These are phyloP conservation scores for Mycena haematopus DNA, from an alignment of 768 basidiomycete species.

Conservation along the genomic window DNA sequence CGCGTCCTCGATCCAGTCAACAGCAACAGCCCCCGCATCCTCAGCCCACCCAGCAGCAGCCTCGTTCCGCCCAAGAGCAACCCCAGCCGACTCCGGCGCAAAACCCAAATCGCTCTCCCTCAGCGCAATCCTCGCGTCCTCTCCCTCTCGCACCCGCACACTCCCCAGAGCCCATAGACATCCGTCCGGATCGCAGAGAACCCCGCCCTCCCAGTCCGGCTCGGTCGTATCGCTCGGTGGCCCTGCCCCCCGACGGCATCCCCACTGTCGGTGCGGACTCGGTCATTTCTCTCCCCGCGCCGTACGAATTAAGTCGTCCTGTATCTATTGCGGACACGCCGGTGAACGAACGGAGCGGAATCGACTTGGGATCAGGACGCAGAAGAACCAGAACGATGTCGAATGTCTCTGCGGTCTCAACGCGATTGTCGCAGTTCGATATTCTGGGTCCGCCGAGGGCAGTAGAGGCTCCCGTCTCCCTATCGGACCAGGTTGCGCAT, in stretches of 20 bases:
- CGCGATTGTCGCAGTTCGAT: slow-evolving; percentile 45
- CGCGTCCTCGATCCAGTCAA: background rate
- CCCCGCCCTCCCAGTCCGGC: slow-evolving; percentile 12
- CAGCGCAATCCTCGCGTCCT: slow-evolving; percentile 14
- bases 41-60: background rate
- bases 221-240: slow-evolving; percentile 34
- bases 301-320: slow-evolving; percentile 50
- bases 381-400: slow-evolving; percentile 31
- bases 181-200: slow-evolving; percentile 4
- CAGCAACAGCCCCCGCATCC: background rate
- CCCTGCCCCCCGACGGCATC: slow-evolving; percentile 53
- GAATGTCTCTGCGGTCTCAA: slow-evolving; percentile 40
- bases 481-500: slow-evolving; percentile 38
- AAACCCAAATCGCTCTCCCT: background rate
- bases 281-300: slow-evolving; percentile 54
- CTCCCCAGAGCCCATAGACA: slow-evolving; percentile 21
- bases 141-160: slow-evolving; percentile 11
- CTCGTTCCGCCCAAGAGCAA: background rate
- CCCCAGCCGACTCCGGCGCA: too few relatives aligned
- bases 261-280: slow-evolving; percentile 47
- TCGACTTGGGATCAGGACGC: background rate
- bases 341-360: slow-evolving; percentile 1
- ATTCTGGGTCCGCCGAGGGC: slow-evolving; percentile 42
- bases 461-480: slow-evolving; percentile 25
- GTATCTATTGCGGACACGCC: slow-evolving; percentile 22